A percentile compares a stretch with the other conserved stretches of the same genome.
phyloP scores from a whole-genome alignment of 441 rosid species.

The Omphalea diandra region DNA sequence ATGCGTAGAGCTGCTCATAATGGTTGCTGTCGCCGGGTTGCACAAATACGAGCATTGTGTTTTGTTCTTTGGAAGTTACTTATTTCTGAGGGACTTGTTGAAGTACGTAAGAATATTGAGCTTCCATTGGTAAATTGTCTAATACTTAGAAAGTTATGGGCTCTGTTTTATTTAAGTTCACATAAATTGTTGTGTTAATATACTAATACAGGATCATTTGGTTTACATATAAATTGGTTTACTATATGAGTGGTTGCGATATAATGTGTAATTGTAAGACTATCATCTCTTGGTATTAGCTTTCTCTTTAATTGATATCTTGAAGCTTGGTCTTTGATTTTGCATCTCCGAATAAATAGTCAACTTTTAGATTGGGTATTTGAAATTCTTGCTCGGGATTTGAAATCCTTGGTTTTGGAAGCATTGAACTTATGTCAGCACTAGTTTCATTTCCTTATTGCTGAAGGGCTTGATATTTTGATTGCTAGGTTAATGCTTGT shows the following conservation, averaged over 20 bases:
- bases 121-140: slow-evolving; percentile 76
- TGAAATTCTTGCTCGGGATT: neutral
- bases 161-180: neutral
- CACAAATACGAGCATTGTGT: slow-evolving; percentile 74
- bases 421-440: neutral
- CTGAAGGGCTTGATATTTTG: neutral
- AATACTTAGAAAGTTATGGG: too few species aligned
- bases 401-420: slow-evolving; percentile 11
- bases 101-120: slow-evolving; percentile 68
- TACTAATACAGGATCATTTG: neutral
- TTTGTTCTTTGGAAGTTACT: slow-evolving; percentile 92
- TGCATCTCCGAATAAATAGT: slow-evolving; percentile 1
- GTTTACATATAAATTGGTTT: neutral
- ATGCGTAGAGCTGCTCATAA: slow-evolving; percentile 92
- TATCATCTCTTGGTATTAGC: neutral
- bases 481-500: too few species aligned
- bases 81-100: slow-evolving; percentile 71
- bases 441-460: slow-evolving; percentile 7
- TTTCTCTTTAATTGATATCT: neutral
- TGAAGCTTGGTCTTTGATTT: neutral
- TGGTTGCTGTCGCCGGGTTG: slow-evolving; percentile 95
- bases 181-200: neutral
- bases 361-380: neutral
- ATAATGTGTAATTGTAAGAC: neutral
- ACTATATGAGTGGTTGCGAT: neutral